Percentiles rank a stretch among this genome's conserved stretches.
Evolutionary conservation across 176 grass and related monocot species (phyloP).

Genomic region (Echinochloa phyllopogon): DNA sequence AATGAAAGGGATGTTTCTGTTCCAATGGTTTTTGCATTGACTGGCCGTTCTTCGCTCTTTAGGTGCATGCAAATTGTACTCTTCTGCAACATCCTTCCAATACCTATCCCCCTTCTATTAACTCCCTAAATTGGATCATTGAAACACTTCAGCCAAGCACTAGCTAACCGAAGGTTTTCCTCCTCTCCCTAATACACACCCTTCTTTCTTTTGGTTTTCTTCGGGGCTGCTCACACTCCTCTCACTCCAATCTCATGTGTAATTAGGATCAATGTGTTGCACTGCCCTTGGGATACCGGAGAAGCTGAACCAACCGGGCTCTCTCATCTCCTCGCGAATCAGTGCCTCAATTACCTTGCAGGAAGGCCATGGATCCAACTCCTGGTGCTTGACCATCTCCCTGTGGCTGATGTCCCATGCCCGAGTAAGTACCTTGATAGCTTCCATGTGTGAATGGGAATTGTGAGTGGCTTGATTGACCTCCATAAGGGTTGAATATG

Average conservation of each 20-base stretch:
- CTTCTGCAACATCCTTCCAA: not conserved
- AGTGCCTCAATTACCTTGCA: not conserved
- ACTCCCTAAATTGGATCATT: not conserved
- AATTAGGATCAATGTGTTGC: not conserved
- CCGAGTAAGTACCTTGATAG: not conserved
- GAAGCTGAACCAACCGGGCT: not conserved
- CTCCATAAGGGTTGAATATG: not conserved
- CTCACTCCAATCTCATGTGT: not conserved
- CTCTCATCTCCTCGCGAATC: not conserved
- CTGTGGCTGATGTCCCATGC: not conserved
- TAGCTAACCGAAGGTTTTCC: not conserved
- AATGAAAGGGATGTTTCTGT: not conserved
- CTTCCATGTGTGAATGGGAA: not conserved
- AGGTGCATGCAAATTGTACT: not conserved
- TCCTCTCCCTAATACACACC: not conserved
- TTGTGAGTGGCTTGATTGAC: not conserved
- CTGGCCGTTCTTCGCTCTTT: not conserved
- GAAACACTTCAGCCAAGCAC: not conserved
- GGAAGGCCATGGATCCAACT: not conserved
- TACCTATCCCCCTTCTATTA: not conserved
- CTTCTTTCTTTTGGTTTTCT: not conserved
- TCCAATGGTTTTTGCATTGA: slow-evolving; percentile 17
- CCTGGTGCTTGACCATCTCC: not conserved
- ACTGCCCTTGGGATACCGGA: not conserved
- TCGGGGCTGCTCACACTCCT: not conserved